phyloP scores from a whole-genome alignment of 371 early-diverging fungal species.

The Dinochytrium kinnereticum region DNA sequence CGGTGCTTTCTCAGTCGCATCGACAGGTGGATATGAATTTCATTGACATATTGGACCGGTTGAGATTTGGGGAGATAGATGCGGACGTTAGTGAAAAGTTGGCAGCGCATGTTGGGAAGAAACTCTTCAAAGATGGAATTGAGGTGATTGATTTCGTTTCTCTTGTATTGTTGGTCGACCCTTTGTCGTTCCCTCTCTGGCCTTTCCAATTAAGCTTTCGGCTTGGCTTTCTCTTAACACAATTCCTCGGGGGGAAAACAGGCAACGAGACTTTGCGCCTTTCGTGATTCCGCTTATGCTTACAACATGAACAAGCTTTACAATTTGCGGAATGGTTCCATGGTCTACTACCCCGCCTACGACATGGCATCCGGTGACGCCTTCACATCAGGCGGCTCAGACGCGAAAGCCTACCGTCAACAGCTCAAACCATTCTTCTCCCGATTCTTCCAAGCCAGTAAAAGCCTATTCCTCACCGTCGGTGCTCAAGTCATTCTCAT shows the following conservation, averaged over 20 bases:
- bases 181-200: neutral
- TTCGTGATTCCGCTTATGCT: conserved; percentile 23
- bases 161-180: neutral
- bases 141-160: conserved; percentile 7
- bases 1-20: conserved; percentile 45
- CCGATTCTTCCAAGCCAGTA: conserved; percentile 13
- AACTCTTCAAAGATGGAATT: conserved; percentile 11
- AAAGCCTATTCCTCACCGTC: conserved; percentile 63
- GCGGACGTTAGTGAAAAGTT: conserved; percentile 18
- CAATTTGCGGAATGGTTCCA: neutral
- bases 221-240: neutral
- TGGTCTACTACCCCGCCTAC: conserved; percentile 2
- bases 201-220: too few species aligned
- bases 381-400: neutral
- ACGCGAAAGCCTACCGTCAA: neutral
- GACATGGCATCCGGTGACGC: neutral
- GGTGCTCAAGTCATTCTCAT: conserved; percentile 89
- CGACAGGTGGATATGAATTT: conserved; percentile 55
- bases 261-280: conserved; percentile 36
- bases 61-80: conserved; percentile 46
- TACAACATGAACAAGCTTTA: conserved; percentile 23
- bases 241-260: neutral
- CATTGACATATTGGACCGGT: conserved; percentile 45
- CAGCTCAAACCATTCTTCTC: conserved; percentile 25
- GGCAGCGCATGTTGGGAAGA: neutral